Percentiles rank a stretch among this genome's conserved stretches.
Evolutionary conservation across 208 protist genomes (phyloP).

Genomic region (Naegleria lovaniensis): DNA sequence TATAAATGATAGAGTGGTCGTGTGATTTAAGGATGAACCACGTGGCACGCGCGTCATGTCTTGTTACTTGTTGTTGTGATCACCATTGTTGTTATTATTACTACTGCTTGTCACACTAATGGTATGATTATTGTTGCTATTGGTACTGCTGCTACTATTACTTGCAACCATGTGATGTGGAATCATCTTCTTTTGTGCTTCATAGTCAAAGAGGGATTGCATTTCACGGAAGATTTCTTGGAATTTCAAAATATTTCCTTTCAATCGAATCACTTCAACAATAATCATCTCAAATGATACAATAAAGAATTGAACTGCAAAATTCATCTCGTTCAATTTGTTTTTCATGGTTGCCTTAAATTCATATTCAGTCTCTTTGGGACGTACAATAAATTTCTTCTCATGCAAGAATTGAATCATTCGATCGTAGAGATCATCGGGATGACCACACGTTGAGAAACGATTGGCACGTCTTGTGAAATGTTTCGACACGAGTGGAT

Average conservation of each 20-base stretch:
- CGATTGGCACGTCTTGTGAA: not conserved
- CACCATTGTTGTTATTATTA: too few species aligned
- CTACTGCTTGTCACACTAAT: too few species aligned
- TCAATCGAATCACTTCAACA: not conserved
- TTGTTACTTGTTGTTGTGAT: too few species aligned
- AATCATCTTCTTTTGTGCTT: too few species aligned
- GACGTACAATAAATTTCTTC: not conserved
- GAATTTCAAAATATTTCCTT: slow-evolving; percentile 4
- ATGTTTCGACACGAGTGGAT: not conserved
- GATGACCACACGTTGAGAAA: not conserved
- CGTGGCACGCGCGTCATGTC: too few species aligned
- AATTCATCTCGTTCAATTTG: not conserved
- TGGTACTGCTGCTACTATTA: too few species aligned
- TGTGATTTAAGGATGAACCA: too few species aligned
- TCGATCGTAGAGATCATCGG: not conserved
- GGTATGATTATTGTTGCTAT: too few species aligned
- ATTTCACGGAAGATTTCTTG: not conserved
- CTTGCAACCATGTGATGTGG: too few species aligned
- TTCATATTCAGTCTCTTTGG: not conserved
- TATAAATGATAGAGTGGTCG: too few species aligned
- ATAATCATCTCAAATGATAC: not conserved
- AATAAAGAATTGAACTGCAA: not conserved
- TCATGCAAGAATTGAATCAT: not conserved
- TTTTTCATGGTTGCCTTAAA: not conserved
- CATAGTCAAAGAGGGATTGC: too few species aligned